Percentiles rank a stretch among this genome's conserved stretches.
These are phyloP conservation scores for Ambrosiella xylebori DNA, from an alignment of 2,329 filamentous ascomycete genomes.

Conservation along the genomic window DNA sequence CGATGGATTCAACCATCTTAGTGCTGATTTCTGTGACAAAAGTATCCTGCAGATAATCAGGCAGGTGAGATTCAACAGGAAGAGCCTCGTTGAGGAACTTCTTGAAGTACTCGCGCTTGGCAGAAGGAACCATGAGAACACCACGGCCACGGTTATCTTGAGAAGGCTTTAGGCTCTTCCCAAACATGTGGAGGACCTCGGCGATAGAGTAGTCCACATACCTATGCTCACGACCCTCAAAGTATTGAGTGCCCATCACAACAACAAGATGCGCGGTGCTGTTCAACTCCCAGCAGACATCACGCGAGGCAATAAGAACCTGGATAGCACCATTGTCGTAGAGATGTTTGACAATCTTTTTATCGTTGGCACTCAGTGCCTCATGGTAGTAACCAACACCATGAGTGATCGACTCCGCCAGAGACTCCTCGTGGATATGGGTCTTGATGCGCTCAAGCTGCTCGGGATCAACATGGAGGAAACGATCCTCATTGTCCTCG, in stretches of 20 bases:
- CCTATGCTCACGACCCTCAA: slow-evolving; percentile 87
- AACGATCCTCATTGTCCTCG: slow-evolving; percentile 84
- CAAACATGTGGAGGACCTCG: slow-evolving; percentile 95
- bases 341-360: slow-evolving; percentile 82
- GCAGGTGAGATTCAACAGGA: slow-evolving; percentile 85
- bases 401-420: slow-evolving; percentile 79
- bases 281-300: slow-evolving; percentile 92
- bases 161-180: slow-evolving; percentile 66
- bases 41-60: slow-evolving; percentile 81
- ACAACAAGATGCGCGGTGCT: slow-evolving; percentile 78
- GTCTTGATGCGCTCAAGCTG: slow-evolving; percentile 70
- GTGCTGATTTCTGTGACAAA: slow-evolving; percentile 96
- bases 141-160: slow-evolving; percentile 70
- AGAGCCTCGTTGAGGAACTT: slow-evolving; percentile 95
- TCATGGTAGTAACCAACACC: slow-evolving; percentile 97
- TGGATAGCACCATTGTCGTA: slow-evolving; percentile 83
- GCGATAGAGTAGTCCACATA: slow-evolving; percentile 93
- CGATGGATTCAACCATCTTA: slow-evolving; percentile 84
- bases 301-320: slow-evolving; percentile 56
- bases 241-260: slow-evolving; percentile 96
- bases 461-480: slow-evolving; percentile 68
- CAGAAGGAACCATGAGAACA: slow-evolving; percentile 88
- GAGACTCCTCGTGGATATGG: slow-evolving; percentile 66
- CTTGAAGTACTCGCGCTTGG: slow-evolving; percentile 95
- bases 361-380: slow-evolving; percentile 73